phyloP scores from a whole-genome alignment of 2,329 filamentous ascomycete species.

The Mycogone perniciosa region DNA sequence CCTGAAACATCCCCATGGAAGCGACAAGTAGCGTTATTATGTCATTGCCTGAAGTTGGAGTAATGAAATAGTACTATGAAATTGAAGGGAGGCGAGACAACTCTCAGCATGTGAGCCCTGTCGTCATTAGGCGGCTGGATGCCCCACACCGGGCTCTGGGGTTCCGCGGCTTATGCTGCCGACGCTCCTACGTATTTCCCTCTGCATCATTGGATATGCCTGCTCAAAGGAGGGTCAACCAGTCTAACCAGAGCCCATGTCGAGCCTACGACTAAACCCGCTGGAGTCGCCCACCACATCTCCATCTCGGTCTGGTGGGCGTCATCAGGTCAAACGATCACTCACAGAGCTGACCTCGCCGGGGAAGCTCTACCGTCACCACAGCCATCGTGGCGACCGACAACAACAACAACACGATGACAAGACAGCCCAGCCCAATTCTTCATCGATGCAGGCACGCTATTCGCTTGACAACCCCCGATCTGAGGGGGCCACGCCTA shows the following conservation, averaged over 20 bases:
- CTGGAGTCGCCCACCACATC: conserved; percentile 16
- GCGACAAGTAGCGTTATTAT: no score
- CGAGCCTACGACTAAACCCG: conserved; percentile 12
- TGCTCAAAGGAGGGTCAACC: conserved; percentile 5
- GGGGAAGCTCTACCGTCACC: conserved; percentile 34
- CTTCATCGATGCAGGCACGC: conserved; percentile 26
- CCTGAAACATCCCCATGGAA: no score
- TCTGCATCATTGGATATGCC: conserved; percentile 2
- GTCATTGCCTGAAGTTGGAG: no score
- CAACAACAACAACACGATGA: conserved; percentile 23
- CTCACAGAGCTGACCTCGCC: conserved; percentile 48
- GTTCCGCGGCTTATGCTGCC: background rate
- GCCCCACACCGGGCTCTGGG: conserved; percentile 2
- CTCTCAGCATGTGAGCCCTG: conserved; percentile 2
- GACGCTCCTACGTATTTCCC: background rate
- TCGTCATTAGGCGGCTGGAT: conserved; percentile 39
- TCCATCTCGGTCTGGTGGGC: conserved; percentile 24
- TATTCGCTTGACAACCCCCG: conserved; percentile 41
- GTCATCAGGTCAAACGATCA: conserved; percentile 51
- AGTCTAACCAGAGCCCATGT: conserved; percentile 12
- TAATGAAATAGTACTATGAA: background rate
- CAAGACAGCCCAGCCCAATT: conserved; percentile 19
- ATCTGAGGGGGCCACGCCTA: conserved; percentile 40
- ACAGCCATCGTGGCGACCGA: conserved; percentile 22
- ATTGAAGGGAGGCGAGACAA: background rate